Conservation (phyloP, 306 rosid genomes). For the Ormosia semicastrata region DNA sequence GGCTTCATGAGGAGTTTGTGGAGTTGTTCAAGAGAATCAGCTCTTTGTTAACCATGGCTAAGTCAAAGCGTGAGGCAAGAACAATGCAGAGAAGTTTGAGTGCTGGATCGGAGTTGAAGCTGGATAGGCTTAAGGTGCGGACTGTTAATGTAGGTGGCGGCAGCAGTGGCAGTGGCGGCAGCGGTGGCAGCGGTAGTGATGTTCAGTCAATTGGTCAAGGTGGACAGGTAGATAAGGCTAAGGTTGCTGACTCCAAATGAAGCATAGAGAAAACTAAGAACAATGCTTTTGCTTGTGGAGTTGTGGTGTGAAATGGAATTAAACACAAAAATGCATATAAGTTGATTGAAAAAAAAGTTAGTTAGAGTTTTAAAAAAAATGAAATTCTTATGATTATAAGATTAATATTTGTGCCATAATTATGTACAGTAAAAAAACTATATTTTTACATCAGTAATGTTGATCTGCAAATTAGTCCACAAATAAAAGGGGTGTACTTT, state of each 20-base stretch:
- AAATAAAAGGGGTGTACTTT: too few species aligned
- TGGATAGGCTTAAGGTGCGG: conserved; percentile 39
- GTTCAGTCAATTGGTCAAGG: background rate
- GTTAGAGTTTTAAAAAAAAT: too few species aligned
- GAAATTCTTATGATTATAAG: too few species aligned
- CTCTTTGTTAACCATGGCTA: background rate
- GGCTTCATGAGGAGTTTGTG: background rate
- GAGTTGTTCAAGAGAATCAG: conserved; percentile 30
- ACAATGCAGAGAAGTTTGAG: conserved; percentile 48
- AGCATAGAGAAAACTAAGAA: background rate
- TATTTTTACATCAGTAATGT: too few species aligned
- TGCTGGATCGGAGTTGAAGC: conserved; percentile 34
- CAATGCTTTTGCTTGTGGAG: background rate
- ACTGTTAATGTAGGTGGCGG: conserved; percentile 4
- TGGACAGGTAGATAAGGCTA: background rate
- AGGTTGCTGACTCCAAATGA: conserved; percentile 2
- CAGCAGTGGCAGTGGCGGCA: too few species aligned
- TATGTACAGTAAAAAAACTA: background rate
- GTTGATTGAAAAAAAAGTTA: background rate
- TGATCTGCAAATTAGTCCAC: too few species aligned
- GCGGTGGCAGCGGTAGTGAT: background rate
- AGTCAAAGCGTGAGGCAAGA: background rate
- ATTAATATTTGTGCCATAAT: background rate
- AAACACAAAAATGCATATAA: background rate
- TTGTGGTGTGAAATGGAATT: background rate